Evolutionary conservation across 73 alveolate genomes (phyloP), one percentile per base, ranked within the genome.

Genomic region (Paramecium tetraurelia): DNA sequence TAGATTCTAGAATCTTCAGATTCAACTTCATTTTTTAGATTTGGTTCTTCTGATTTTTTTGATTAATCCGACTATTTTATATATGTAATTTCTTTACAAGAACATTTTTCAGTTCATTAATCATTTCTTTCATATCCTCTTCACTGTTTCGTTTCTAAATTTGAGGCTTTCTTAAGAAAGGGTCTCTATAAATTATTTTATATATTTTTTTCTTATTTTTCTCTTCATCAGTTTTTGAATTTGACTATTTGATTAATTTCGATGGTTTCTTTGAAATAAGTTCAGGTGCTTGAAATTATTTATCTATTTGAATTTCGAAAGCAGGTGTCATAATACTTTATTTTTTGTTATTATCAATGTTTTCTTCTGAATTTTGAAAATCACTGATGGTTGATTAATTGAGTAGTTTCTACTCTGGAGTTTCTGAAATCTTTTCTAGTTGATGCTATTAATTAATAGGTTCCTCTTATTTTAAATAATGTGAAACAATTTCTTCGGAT

Each of bases 211-310:
- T 75, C 59, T 75, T 40, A 18, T 75, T 75, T 40, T 33, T 75
- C 41, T 75, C 87, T 75, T 75, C 87, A 35, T 75, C 87, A 6
- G 87, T 75, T 33, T 75, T 75, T 1, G 87, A 75, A 20, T 1
- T 24, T n/a, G 21, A 36, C 24, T 75, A 5, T 31, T 36, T 75
- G 9, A 36, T 75, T 8, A 31, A 14, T 75, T 44, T 75, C 2
- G 10, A 3, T 12, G 33, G 87, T 36, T 68, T 68, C 46, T 68
- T 68, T 33, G 8, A 68, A 33, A 44, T 75, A 12, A 36, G 0
- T 3, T 36, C 87, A 75, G 7, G 29, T 31, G 40, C 20, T 36
- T 75, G 20, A 21, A 31, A 12, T 75, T 33, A 40, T 21, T 33
- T 9, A 12, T 31, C 50, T 4, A 14, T 24, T 36, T 75, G 48